Evolutionary conservation across 805 yeast species (phyloP), one percentile per base, ranked within the genome.

Genomic region (Lachancea lanzarotensis): DNA sequence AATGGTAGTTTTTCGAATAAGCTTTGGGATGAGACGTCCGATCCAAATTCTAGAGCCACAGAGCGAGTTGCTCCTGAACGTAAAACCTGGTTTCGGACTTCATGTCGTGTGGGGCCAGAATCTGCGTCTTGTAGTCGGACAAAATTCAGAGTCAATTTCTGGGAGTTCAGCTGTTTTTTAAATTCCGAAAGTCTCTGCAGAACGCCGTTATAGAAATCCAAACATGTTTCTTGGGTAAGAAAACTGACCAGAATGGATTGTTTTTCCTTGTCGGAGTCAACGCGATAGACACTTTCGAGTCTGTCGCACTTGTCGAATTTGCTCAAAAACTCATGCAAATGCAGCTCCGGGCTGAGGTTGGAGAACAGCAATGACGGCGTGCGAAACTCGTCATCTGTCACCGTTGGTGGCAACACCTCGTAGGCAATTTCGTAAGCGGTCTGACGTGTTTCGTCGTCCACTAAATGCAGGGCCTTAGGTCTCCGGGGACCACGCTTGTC

Each of bases 261-360:
- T 18, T 44, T 29, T 3, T 67, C 74, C 2, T 44, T 29, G 4
- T 67, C 74, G 2, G 42, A 17, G 13, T 35, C 31, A 16, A 56
- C 47, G 46, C 76, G 57, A 44, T 72, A 70, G 48, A 79, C 70
- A 52, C 75, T 76, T 58, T 82, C 89, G 30, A 82, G 70, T 0
- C 86, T 84, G 3, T 84, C 86, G 56, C 59, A 70, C 35, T 75
- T 75, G 9, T 81, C 68, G 27, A 66, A 60, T 38, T 76, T 71
- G 35, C 78, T 42, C 13, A 56, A 50, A 44, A 62, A 59, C 13
- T 49, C 44, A 35, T 56, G 56, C 5, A 60, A 27, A 29, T 48
- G 47, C 6, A 58, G 47, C 5, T 56, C 48, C 20, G 48, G 42
- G 43, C 51, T 50, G 15, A 62, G 49, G 35, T 62, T 60, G 37